A percentile compares a stretch with the other conserved stretches of the same genome.
Conservation (phyloP, 345 rosid genomes). For the Lepidium sativum region DNA sequence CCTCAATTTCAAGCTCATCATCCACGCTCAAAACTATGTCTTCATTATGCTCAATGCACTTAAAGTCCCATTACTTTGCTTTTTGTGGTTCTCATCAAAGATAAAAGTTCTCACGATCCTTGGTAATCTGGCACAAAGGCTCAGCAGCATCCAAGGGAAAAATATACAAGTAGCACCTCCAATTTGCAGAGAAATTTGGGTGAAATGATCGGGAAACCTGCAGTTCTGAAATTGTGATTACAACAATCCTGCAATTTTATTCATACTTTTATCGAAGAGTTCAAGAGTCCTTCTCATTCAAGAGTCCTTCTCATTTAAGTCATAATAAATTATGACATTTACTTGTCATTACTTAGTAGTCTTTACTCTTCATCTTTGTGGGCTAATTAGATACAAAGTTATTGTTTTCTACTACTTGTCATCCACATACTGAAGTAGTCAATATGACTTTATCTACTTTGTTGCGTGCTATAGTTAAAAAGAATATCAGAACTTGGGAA, state of each 20-base stretch:
- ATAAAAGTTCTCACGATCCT: slow-evolving; percentile 20
- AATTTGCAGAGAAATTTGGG: slow-evolving; percentile 93
- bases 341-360: too few relatives aligned
- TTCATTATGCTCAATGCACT: slow-evolving; percentile 22
- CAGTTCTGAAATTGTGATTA: not conserved
- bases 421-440: too few relatives aligned
- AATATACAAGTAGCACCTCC: slow-evolving; percentile 87
- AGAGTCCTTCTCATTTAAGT: too few relatives aligned
- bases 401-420: too few relatives aligned
- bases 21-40: slow-evolving; percentile 2
- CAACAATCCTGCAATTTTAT: not conserved
- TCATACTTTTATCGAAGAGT: not conserved
- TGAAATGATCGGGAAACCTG: slow-evolving; percentile 83
- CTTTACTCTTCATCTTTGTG: too few relatives aligned
- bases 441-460: too few relatives aligned
- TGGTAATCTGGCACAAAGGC: slow-evolving; percentile 26
- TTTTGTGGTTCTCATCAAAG: slow-evolving; percentile 11
- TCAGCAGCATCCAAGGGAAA: slow-evolving; percentile 57
- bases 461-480: too few relatives aligned
- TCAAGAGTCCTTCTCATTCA: too few relatives aligned
- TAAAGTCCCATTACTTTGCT: slow-evolving; percentile 24
- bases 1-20: slow-evolving; percentile 25
- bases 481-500: too few relatives aligned
- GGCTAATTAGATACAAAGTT: too few relatives aligned
- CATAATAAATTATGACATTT: too few relatives aligned